Base-by-base conservation (phyloP, 345 rosid species). In the Stellera chamaejasme region DNA sequence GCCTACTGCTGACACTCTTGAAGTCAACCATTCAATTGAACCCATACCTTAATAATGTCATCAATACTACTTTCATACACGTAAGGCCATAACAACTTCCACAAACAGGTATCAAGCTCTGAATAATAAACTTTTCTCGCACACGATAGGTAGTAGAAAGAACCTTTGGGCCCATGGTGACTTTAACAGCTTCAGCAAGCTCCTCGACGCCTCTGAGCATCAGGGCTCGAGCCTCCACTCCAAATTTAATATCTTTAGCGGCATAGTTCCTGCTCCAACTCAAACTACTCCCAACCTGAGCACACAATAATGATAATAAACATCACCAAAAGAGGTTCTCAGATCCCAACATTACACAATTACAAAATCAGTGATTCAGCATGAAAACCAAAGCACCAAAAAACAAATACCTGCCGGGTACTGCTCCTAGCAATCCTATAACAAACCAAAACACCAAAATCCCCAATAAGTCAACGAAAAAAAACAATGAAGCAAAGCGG, bases 151-250 rank as follows among this genome's bases (percentile, higher is more conserved):
- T 19, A 19, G 23, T 19, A 0, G 32, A 26, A 2, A 19, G 48
- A 66, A 94, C 99, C 97, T 94, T 94, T 36, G 99, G 99, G 43
- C 97, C 99, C 95, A 89, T 90, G 32, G 99, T 93, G 62, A 93
- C 95, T 78, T 69, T 79, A 52, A 90, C 97, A 3, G 97, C 87
- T 70, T 90, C 96, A 43, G 96, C 95, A 11, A 93, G 92, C 63
- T 93, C 99, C 76, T 93, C 97, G 11, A 87, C 97, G 51, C 99
- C 97, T 65, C 58, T 84, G 28, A 93, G 97, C 97, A 93, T 93
- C 59, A 76, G 54, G 62, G 92, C 91, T 44, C 99, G 79, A 39
- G 92, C 96, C 27, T 93, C 97, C 27, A 89, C 96, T 10, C 96
- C 92, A 28, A 87, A 90, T 60, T 48, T 79, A n/a, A 82, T 84